phyloP scores from a whole-genome alignment of 169 alveolate species.

The Cystoisospora suis region DNA sequence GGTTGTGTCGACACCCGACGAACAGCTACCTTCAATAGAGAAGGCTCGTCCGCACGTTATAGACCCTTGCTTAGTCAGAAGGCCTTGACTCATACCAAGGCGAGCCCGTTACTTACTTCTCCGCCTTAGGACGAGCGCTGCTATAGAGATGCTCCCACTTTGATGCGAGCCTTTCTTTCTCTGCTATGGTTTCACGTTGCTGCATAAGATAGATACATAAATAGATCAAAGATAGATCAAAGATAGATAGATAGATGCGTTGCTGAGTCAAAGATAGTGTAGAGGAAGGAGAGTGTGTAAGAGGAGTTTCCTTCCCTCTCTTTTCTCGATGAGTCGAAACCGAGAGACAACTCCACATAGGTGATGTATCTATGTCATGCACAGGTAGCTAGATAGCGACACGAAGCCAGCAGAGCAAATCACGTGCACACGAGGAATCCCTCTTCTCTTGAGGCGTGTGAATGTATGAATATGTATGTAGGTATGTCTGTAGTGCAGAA shows the following conservation, averaged over 20 bases:
- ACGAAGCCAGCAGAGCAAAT: background rate
- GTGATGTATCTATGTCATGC: no score
- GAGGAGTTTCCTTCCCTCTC: no score
- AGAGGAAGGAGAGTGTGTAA: no score
- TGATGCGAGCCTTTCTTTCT: background rate
- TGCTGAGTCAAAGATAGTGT: no score
- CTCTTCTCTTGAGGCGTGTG: background rate
- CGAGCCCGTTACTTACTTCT: background rate
- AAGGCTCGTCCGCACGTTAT: no score
- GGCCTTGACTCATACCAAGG: no score
- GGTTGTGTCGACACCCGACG: no score
- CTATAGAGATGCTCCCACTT: background rate
- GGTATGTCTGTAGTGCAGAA: background rate
- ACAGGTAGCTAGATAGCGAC: background rate
- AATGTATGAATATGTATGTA: background rate
- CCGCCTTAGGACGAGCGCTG: slow-evolving; percentile 9
- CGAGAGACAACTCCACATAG: no score
- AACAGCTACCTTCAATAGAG: no score
- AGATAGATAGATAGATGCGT: background rate
- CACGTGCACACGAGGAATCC: background rate
- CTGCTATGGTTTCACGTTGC: background rate
- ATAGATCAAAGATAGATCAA: background rate
- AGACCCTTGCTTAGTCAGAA: no score
- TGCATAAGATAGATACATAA: background rate
- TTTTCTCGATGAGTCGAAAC: no score